A percentile compares a stretch with the other conserved stretches of the same genome.
Conservation (phyloP, 306 rosid genomes). For the Vicia sativa region DNA sequence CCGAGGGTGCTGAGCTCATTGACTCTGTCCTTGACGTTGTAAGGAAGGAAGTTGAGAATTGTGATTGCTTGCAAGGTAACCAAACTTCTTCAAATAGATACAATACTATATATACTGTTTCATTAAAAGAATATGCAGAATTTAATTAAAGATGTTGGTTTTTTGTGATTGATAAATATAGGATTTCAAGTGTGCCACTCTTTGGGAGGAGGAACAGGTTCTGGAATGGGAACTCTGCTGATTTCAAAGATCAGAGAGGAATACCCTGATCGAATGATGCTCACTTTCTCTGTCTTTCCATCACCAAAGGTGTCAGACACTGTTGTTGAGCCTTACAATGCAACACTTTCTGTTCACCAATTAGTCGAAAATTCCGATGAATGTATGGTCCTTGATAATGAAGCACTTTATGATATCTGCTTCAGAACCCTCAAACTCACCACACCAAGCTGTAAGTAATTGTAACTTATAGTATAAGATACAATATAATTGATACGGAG, state of each 20-base stretch:
- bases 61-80: constrained; percentile 51
- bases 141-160: background rate
- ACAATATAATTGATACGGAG: too few species aligned
- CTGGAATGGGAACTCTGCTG: constrained; percentile 91
- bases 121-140: background rate
- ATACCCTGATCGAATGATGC: constrained; percentile 25
- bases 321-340: constrained; percentile 81
- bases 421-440: constrained; percentile 21
- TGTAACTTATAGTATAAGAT: background rate
- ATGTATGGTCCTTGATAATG: constrained; percentile 56
- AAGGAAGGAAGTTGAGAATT: constrained; percentile 52
- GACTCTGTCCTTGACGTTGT: constrained; percentile 55
- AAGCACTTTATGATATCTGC: constrained; percentile 23
- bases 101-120: background rate
- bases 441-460: constrained; percentile 58
- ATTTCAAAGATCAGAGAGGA: constrained; percentile 48
- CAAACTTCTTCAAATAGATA: background rate
- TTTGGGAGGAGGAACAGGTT: constrained; percentile 87
- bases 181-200: constrained; percentile 79
- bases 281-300: constrained; percentile 24
- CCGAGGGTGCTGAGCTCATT: constrained; percentile 58
- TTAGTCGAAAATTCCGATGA: constrained; percentile 75
- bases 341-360: constrained; percentile 82
- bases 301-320: constrained; percentile 58
- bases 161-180: constrained; percentile 5